These are phyloP conservation scores for Penicillium sclerotigenum DNA, from an alignment of 2,329 filamentous ascomycete species.

Conservation along the genomic window DNA sequence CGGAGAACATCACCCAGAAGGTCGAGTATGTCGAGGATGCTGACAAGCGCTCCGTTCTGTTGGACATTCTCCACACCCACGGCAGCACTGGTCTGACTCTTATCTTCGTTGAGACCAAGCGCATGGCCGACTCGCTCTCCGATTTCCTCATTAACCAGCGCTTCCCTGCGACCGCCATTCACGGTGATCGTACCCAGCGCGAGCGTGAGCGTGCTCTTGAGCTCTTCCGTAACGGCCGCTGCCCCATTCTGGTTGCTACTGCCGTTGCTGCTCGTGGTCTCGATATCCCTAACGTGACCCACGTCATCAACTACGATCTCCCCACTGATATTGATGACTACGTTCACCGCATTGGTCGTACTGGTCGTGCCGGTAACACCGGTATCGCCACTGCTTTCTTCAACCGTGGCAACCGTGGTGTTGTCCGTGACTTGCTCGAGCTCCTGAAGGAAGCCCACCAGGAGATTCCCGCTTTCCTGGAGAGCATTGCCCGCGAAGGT, in stretches of 20 bases:
- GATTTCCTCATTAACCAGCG: slow-evolving; percentile 98
- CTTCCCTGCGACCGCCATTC: slow-evolving; percentile 97
- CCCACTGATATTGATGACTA: slow-evolving; percentile 98
- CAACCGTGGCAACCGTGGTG: slow-evolving; percentile 98
- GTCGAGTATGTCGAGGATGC: slow-evolving; percentile 95
- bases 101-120: slow-evolving; percentile 99
- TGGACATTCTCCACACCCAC: slow-evolving; percentile 96
- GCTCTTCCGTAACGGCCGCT: slow-evolving; percentile 94
- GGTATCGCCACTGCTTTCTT: slow-evolving; percentile 98
- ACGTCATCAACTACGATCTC: slow-evolving; percentile 99
- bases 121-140: slow-evolving; percentile 95
- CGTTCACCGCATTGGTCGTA: slow-evolving; percentile 99
- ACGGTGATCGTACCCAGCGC: slow-evolving; percentile 96
- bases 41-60: slow-evolving; percentile 95
- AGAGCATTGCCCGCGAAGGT: slow-evolving; percentile 94
- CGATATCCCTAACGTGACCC: slow-evolving; percentile 93
- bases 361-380: slow-evolving; percentile 97
- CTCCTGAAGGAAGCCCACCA: slow-evolving; percentile 98
- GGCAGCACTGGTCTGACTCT: slow-evolving; percentile 77
- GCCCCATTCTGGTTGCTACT: slow-evolving; percentile 94
- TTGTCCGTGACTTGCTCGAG: slow-evolving; percentile 95
- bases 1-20: slow-evolving; percentile 99
- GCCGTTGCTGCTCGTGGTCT: slow-evolving; percentile 89
- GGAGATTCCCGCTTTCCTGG: slow-evolving; percentile 88
- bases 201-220: slow-evolving; percentile 97